Percentiles rank a stretch among this genome's conserved stretches.
These are phyloP conservation scores for Mollisia scopiformis DNA, from an alignment of 2,329 filamentous ascomycete species.

Conservation along the genomic window DNA sequence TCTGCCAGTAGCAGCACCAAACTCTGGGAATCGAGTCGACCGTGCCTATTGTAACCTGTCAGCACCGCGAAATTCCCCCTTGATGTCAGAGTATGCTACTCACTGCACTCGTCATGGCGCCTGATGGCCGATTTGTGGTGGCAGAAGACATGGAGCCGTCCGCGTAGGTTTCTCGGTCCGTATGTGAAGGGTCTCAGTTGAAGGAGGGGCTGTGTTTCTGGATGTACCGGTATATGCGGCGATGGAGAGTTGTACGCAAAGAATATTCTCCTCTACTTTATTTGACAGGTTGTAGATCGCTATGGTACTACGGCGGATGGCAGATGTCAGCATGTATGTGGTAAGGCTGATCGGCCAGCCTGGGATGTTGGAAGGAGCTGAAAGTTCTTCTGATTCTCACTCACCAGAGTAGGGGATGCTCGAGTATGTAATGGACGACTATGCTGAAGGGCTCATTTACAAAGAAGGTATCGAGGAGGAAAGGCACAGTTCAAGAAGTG, in stretches of 20 bases:
- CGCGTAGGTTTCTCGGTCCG: conserved; percentile 36
- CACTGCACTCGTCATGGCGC: conserved; percentile 43
- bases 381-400: conserved; percentile 29
- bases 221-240: conserved; percentile 22
- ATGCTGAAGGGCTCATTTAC: conserved; percentile 38
- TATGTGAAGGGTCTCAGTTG: conserved; percentile 16
- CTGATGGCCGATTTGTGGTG: conserved; percentile 37
- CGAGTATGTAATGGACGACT: conserved; percentile 37
- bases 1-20: conserved; percentile 36
- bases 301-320: conserved; percentile 38
- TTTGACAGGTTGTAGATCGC: conserved; percentile 37
- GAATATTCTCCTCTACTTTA: conserved; percentile 29
- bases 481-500: conserved; percentile 28
- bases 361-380: conserved; percentile 28
- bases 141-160: conserved; percentile 38
- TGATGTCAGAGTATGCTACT: conserved; percentile 33
- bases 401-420: conserved; percentile 33
- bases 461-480: conserved; percentile 30
- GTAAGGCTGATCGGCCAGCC: conserved; percentile 36
- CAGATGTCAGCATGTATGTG: conserved; percentile 36
- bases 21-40: conserved; percentile 42
- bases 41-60: conserved; percentile 32
- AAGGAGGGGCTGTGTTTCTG: conserved; percentile 21
- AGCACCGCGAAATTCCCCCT: conserved; percentile 21
- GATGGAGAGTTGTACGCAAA: conserved; percentile 25